A percentile compares a stretch with the other conserved stretches of the same genome.
These are phyloP conservation scores for Ophiostoma quercus DNA, from an alignment of 2,329 filamentous ascomycete genomes.

Conservation along the genomic window DNA sequence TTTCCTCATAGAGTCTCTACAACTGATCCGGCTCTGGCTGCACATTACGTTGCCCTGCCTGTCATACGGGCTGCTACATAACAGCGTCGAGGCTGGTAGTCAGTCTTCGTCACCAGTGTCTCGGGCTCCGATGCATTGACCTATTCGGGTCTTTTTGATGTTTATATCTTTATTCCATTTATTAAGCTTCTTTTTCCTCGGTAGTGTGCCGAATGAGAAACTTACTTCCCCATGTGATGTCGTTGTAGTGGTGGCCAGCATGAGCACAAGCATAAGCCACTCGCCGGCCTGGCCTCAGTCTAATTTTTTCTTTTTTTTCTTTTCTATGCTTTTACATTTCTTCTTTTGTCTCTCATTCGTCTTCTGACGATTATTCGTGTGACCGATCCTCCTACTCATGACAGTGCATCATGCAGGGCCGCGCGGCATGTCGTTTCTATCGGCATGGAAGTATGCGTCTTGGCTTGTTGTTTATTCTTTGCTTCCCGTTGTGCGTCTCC, in stretches of 20 bases:
- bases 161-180: not conserved
- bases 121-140: conserved; percentile 2
- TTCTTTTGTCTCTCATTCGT: not conserved
- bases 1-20: not conserved
- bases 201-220: not conserved
- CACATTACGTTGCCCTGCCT: not conserved
- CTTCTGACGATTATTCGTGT: not conserved
- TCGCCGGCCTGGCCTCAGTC: not conserved
- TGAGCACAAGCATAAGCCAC: not conserved
- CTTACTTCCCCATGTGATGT: not conserved
- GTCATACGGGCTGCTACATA: conserved; percentile 1
- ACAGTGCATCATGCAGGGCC: conserved; percentile 9
- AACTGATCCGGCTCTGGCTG: not conserved
- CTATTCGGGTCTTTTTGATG: not conserved
- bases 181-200: not conserved
- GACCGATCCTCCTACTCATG: not conserved
- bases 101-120: not conserved
- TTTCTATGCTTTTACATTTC: not conserved
- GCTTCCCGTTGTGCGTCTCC: not conserved
- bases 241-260: not conserved
- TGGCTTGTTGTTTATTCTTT: not conserved
- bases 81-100: not conserved
- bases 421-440: conserved; percentile 6
- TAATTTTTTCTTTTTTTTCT: not conserved
- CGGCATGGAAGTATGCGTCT: not conserved